A percentile compares a stretch with the other conserved stretches of the same genome.
phyloP scores from a whole-genome alignment of 2,329 filamentous ascomycete species.

The Fusarium sp. region DNA sequence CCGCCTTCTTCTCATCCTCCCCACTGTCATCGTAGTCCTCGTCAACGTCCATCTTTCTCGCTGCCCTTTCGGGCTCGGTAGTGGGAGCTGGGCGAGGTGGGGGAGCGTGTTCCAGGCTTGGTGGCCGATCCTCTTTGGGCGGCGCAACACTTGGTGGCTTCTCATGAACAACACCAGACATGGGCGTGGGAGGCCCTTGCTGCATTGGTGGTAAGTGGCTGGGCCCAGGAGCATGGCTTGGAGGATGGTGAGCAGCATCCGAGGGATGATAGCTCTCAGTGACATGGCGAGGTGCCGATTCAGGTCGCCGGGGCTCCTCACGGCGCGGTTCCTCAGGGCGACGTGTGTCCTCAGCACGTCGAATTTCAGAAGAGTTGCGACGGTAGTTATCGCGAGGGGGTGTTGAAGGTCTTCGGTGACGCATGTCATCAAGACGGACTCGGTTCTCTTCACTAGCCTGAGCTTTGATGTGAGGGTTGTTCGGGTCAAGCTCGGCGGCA shows the following conservation, averaged over 20 bases:
- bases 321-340: constrained; percentile 73
- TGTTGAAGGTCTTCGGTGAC: constrained; percentile 82
- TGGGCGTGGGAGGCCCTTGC: constrained; percentile 65
- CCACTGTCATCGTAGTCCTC: constrained; percentile 97
- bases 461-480: constrained; percentile 96
- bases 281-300: constrained; percentile 76
- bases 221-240: constrained; percentile 66
- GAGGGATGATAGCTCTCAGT: constrained; percentile 91
- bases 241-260: constrained; percentile 85
- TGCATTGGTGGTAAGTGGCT: constrained; percentile 74
- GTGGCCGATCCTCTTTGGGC: constrained; percentile 71
- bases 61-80: constrained; percentile 82
- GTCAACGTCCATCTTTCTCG: constrained; percentile 95
- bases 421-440: constrained; percentile 86
- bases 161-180: constrained; percentile 67
- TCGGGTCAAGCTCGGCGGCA: constrained; percentile 92
- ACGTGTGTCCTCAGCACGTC: constrained; percentile 74
- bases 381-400: constrained; percentile 78
- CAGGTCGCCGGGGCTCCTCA: constrained; percentile 67
- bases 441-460: constrained; percentile 89
- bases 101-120: constrained; percentile 54
- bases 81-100: constrained; percentile 62
- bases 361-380: constrained; percentile 81
- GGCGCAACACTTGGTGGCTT: constrained; percentile 52
- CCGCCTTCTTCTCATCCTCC: constrained; percentile 81